Conservation (phyloP, 2,329 filamentous ascomycete genomes). For the Hortaea sp. region DNA sequence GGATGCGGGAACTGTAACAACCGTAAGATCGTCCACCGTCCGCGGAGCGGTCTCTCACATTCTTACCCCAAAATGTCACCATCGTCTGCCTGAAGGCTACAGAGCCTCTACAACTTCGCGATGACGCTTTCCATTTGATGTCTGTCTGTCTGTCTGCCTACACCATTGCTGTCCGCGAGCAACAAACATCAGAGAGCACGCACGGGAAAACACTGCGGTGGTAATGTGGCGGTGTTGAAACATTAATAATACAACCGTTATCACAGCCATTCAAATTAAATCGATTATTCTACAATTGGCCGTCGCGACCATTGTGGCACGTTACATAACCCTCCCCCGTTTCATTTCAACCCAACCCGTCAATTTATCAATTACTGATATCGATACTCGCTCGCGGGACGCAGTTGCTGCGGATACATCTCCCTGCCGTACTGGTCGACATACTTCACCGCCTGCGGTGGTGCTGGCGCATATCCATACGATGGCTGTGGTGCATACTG, state of each 20-base stretch:
- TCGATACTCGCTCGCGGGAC: conserved; percentile 17
- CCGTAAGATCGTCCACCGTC: no score
- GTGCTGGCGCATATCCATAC: conserved; percentile 9
- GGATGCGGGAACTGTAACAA: no score
- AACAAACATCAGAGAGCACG: not conserved
- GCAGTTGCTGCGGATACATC: conserved; percentile 18
- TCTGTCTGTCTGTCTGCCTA: no score
- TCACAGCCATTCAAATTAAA: not conserved
- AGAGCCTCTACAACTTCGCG: no score
- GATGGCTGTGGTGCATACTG: conserved; percentile 8
- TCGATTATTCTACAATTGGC: no score
- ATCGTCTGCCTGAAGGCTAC: no score
- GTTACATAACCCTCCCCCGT: no score
- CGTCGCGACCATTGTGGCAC: no score
- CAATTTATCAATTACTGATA: conserved; percentile 12
- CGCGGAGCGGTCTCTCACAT: no score
- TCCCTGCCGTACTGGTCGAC: conserved; percentile 31
- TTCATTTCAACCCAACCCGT: not conserved
- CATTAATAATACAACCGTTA: not conserved
- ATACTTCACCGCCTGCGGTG: conserved; percentile 24
- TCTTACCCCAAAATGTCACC: no score
- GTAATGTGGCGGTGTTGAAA: not conserved
- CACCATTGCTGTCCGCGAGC: no score
- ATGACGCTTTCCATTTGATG: no score
- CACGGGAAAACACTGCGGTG: not conserved